Conservation (phyloP, 176 grass and related monocot species). For the Miscanthus lutarioriparius region DNA sequence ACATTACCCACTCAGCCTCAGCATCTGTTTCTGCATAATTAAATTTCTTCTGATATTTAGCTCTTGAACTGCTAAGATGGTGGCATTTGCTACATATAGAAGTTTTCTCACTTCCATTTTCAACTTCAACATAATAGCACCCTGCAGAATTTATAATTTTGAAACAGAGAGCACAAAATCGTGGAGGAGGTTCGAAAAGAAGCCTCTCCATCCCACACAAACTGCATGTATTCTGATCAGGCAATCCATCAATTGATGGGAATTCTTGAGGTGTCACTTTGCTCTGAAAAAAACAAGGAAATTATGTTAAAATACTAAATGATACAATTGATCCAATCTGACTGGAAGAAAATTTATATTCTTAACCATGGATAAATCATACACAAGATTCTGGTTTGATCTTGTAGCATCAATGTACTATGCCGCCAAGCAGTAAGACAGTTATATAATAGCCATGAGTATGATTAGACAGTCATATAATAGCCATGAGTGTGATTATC, state of each 20-base stretch:
- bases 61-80: slow-evolving; percentile 67
- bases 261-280: slow-evolving; percentile 43
- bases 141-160: slow-evolving; percentile 77
- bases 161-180: slow-evolving; percentile 76
- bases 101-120: slow-evolving; percentile 53
- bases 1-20: slow-evolving; percentile 87
- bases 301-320: not conserved
- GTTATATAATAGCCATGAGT: not conserved
- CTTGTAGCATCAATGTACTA: not conserved
- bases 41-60: slow-evolving; percentile 57
- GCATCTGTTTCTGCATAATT: slow-evolving; percentile 95
- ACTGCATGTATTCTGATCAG: slow-evolving; percentile 83
- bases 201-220: slow-evolving; percentile 81
- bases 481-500: not conserved
- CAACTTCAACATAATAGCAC: slow-evolving; percentile 64
- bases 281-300: slow-evolving; percentile 43
- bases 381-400: not conserved
- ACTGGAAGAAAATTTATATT: slow-evolving; percentile 18
- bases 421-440: slow-evolving; percentile 2
- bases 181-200: slow-evolving; percentile 71
- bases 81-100: slow-evolving; percentile 93
- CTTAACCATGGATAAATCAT: slow-evolving; percentile 3
- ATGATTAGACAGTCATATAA: slow-evolving; percentile 14
- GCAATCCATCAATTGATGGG: slow-evolving; percentile 38
- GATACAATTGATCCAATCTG: slow-evolving; percentile 1